These are phyloP conservation scores for Colletotrichum sublineola DNA, from an alignment of 2,329 filamentous ascomycete species.

Conservation along the genomic window DNA sequence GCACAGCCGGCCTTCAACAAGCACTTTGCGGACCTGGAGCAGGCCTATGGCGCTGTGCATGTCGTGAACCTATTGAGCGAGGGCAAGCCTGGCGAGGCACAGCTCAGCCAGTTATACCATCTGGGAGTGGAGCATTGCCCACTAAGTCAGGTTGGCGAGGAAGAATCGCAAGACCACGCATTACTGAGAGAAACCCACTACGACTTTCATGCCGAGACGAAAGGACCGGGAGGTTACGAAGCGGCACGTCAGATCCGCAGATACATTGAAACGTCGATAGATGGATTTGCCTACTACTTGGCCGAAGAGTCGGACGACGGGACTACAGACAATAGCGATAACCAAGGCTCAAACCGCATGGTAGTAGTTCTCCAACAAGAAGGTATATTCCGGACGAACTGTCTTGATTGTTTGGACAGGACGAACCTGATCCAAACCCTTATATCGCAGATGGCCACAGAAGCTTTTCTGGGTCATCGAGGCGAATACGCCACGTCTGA, in stretches of 20 bases:
- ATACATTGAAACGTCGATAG: slow-evolving; percentile 82
- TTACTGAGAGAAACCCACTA: slow-evolving; percentile 88
- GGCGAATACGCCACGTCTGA: slow-evolving; percentile 78
- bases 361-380: slow-evolving; percentile 89
- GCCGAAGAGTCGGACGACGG: slow-evolving; percentile 77
- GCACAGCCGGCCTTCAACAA: slow-evolving; percentile 96
- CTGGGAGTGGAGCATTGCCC: slow-evolving; percentile 82
- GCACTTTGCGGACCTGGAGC: slow-evolving; percentile 89
- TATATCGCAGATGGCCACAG: slow-evolving; percentile 92
- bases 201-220: slow-evolving; percentile 96
- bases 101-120: slow-evolving; percentile 84
- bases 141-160: slow-evolving; percentile 71
- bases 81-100: slow-evolving; percentile 86
- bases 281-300: slow-evolving; percentile 93
- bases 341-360: slow-evolving; percentile 58
- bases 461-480: slow-evolving; percentile 83
- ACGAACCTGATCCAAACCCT: slow-evolving; percentile 98
- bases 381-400: slow-evolving; percentile 96
- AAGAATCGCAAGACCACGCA: slow-evolving; percentile 75
- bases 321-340: slow-evolving; percentile 53
- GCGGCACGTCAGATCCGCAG: slow-evolving; percentile 87
- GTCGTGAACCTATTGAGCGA: slow-evolving; percentile 95
- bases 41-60: slow-evolving; percentile 90
- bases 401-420: slow-evolving; percentile 93
- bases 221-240: slow-evolving; percentile 87